Evolutionary conservation across 352 stramenopile species (phyloP), one percentile per base, ranked within the genome.

Genomic region (Phytophthora pisi): DNA sequence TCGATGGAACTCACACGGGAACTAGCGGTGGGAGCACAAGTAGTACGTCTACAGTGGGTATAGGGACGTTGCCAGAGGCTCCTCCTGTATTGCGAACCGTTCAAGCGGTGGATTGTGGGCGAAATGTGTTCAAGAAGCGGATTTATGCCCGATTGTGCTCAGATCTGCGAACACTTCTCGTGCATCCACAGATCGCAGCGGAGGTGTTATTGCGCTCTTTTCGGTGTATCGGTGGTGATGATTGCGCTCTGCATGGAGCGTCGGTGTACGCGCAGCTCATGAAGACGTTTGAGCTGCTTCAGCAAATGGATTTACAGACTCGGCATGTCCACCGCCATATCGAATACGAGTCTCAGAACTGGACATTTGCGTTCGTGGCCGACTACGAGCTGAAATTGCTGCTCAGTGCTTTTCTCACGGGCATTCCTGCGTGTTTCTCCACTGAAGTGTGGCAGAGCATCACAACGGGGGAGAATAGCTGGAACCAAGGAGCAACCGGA

Each of bases 321-420:
- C 83, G 86, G 38, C 82, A 93, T 23, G 63, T 87, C 13, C 68
- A 79, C 16, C 74, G 79, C 8, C 88, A 95, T 70, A 85, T 95
- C 59, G 88, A 95, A 63, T 95, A 87, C 57, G 88, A 93, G 63
- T 93, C 84, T 11, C 77, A 92, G 61, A 90, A 89, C 61, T 95
- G 88, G 88, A 91, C 84, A 10, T 89, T 86, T 61, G 85, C 88
- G 23, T 93, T 95, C 45, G 84, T 95, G 6, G 81, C 90, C 40
- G 85, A 92, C 59, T 93, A 95, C 43, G 88, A 95, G 52, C 70
- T 93, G 34, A 92, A 92, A 55, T 57, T 93, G n/a, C 63, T 95
- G 16, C 70, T 93, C 8, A 79, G 75, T 36, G 80, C 85, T 18
- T 91, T 93, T 58, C 63, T 91, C 11, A 78, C 76, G 11, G 80